Conservation (phyloP, 306 rosid genomes). For the Canavalia gladiata region DNA sequence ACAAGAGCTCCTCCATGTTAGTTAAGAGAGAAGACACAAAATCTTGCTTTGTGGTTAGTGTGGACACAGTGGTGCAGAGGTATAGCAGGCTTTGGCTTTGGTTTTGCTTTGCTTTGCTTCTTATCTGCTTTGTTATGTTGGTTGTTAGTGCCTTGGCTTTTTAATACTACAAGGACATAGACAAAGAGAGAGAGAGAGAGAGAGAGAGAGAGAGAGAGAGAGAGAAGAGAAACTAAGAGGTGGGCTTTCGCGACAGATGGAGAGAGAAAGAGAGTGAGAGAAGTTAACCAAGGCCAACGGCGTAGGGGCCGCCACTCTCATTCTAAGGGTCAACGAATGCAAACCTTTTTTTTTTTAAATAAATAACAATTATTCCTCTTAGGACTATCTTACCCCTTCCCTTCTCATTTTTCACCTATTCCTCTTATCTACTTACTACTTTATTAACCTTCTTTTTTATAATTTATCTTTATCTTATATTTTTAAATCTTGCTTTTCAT, state of each 20-base stretch:
- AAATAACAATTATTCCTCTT: slow-evolving; percentile 12
- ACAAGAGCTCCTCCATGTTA: slow-evolving; percentile 58
- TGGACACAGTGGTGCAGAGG: not conserved
- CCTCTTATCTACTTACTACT: slow-evolving; percentile 3
- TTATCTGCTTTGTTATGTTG: slow-evolving; percentile 66
- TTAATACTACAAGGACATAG: slow-evolving; percentile 55
- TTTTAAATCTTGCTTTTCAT: not conserved
- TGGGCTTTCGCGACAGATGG: slow-evolving; percentile 43
- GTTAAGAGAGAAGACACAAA: too few relatives aligned
- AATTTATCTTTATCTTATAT: too few relatives aligned
- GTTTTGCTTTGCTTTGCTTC: slow-evolving; percentile 28
- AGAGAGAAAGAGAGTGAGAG: slow-evolving; percentile 34
- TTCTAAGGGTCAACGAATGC: slow-evolving; percentile 79
- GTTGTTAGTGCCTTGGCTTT: slow-evolving; percentile 65
- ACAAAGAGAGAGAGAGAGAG: slow-evolving; percentile 29
- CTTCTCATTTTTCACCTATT: slow-evolving; percentile 37
- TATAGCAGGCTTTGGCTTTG: slow-evolving; percentile 6
- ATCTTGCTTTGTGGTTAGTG: not conserved
- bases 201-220: slow-evolving; percentile 21
- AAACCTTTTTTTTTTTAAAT: not conserved
- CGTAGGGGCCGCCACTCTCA: slow-evolving; percentile 97
- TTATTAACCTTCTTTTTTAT: not conserved
- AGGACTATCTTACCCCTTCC: slow-evolving; percentile 63
- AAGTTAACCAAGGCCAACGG: slow-evolving; percentile 77
- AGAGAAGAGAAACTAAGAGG: slow-evolving; percentile 27